Conservation (phyloP, 2,329 filamentous ascomycete genomes). For the Pestalotiopsis sp. region DNA sequence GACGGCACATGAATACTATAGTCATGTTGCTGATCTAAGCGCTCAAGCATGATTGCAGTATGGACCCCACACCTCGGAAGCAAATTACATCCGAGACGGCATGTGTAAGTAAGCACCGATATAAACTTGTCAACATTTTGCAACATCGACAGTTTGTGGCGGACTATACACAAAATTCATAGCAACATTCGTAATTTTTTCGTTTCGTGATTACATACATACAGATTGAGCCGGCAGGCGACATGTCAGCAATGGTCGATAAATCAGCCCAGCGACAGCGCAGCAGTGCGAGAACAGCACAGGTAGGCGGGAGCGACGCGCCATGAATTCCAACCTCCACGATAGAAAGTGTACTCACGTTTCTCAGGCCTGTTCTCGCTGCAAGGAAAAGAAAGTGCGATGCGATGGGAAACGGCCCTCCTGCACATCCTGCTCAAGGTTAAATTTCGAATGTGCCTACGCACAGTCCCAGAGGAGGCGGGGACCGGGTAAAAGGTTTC, state of each 20-base stretch:
- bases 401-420: not conserved
- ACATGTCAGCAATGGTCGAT: not conserved
- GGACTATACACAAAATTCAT: not conserved
- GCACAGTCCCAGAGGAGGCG: not conserved
- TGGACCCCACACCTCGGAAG: not conserved
- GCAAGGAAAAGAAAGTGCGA: slow-evolving; percentile 1
- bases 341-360: not conserved
- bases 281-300: not conserved
- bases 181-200: not conserved
- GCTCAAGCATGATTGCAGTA: not conserved
- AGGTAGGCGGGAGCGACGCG: not conserved
- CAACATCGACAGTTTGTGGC: not conserved
- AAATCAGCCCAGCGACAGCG: not conserved
- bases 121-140: not conserved
- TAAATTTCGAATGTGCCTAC: not conserved
- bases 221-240: not conserved
- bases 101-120: not conserved
- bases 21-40: not conserved
- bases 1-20: not conserved
- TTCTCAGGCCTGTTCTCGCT: not conserved
- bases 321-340: not conserved
- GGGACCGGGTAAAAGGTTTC: slow-evolving; percentile 7
- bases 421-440: not conserved
- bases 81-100: not conserved
- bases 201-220: not conserved